Percentiles rank a stretch among this genome's conserved stretches.
Evolutionary conservation across 495 filamentous ascomycete species (phyloP).

Genomic region (Cairneyella variabilis): DNA sequence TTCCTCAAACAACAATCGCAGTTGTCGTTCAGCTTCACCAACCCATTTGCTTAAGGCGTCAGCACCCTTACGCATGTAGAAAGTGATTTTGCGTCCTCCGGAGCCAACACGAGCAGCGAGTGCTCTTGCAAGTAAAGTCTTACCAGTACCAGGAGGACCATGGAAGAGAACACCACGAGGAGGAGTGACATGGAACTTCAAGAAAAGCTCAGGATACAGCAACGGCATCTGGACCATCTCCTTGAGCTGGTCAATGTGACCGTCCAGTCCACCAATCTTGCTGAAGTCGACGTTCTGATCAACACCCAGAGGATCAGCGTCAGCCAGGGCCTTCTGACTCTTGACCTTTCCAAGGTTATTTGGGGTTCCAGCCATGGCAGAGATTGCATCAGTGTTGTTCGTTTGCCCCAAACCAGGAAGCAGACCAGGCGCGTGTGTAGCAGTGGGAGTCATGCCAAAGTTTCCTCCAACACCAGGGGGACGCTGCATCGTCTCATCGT

Average conservation of each 20-base stretch:
- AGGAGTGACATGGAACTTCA: slow-evolving; percentile 84
- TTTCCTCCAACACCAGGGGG: slow-evolving; percentile 52
- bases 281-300: slow-evolving; percentile 89
- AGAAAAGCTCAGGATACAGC: slow-evolving; percentile 93
- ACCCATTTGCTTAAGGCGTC: slow-evolving; percentile 99
- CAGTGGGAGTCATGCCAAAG: slow-evolving; percentile 73
- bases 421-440: slow-evolving; percentile 52
- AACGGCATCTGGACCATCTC: slow-evolving; percentile 96
- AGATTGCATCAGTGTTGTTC: slow-evolving; percentile 56
- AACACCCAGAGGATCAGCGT: slow-evolving; percentile 91
- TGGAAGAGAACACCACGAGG: slow-evolving; percentile 95
- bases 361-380: slow-evolving; percentile 62
- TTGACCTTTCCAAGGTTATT: slow-evolving; percentile 88
- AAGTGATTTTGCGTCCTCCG: slow-evolving; percentile 88
- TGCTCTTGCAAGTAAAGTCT: slow-evolving; percentile 89
- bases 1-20: slow-evolving; percentile 92
- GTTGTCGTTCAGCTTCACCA: slow-evolving; percentile 92
- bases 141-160: slow-evolving; percentile 95
- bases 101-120: slow-evolving; percentile 73
- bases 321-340: slow-evolving; percentile 70
- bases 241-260: slow-evolving; percentile 92
- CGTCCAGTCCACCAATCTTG: slow-evolving; percentile 83
- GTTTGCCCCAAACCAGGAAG: slow-evolving; percentile 53
- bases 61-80: slow-evolving; percentile 98
- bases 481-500: slow-evolving; percentile 73